Evolutionary conservation across 1,284 basidiomycete genomes (phyloP), one percentile per base, ranked within the genome.

Genomic region (Schizophyllum commune): DNA sequence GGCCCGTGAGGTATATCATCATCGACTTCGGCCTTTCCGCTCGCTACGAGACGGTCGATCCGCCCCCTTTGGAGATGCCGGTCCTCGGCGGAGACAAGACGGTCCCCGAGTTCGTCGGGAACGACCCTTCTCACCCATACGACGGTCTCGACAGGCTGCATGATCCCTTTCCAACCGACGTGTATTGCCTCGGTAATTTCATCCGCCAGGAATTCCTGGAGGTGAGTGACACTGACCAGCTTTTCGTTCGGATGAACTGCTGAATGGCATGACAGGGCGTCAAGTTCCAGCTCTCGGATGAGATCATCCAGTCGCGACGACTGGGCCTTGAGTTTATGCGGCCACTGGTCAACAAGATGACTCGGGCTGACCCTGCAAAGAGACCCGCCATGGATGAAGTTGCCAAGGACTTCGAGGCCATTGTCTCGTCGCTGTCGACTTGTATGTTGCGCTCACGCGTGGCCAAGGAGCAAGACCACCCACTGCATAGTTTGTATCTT

Each of bases 281-380:
- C n/a, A n/a, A n/a, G n/a, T n/a, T n/a, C 11, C 22, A 20, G 39
- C 27, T 51, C 7, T 3, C 32, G 6, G 17, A 19, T 22, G 15
- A 32, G 1, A 54, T n/a, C 57, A 4, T n/a, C n/a, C n/a, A n/a
- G n/a, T n/a, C n/a, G n/a, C n/a, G n/a, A n/a, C 56, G 58, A 7
- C 22, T 34, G 9, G 70, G 69, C 1, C 65, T 74, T 59, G 69
- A 69, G 13, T 74, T 74, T 60, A 64, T 75, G 62, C 33, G 64
- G 27, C 65, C 71, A 0, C 65, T 75, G 0, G 62, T 75, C 19
- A 55, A 39, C 0, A 67, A 72, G 55, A 74, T 75, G 73, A 63
- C 66, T 0, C 67, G 69, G 27, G 58, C 63, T 1, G 69, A 73
- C 5, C 73, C 73, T 0, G 19, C 58, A 0, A 65, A 66, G 32